Conservation (phyloP, 2,329 filamentous ascomycete genomes). For the Verticillium dahliae region DNA sequence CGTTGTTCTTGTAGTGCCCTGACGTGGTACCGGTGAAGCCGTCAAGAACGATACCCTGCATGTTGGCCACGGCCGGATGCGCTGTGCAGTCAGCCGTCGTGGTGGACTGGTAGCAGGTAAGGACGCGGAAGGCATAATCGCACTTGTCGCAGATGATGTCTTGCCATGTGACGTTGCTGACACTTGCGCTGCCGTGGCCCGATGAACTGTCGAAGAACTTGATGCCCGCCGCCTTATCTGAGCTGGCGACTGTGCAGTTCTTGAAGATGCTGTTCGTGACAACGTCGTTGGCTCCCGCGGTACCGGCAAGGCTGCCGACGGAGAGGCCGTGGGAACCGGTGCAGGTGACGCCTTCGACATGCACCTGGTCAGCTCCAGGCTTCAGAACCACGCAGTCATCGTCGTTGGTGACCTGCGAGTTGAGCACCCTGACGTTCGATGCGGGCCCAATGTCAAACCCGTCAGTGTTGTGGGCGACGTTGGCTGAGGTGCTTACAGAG, state of each 20-base stretch:
- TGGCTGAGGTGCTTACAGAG: constrained; percentile 29
- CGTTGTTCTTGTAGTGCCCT: constrained; percentile 23
- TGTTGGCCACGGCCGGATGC: constrained; percentile 23
- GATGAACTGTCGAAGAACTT: constrained; percentile 34
- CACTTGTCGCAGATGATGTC: constrained; percentile 25
- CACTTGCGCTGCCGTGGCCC: constrained; percentile 25
- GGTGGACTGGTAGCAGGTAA: constrained; percentile 31
- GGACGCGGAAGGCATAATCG: constrained; percentile 38
- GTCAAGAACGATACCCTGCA: constrained; percentile 27
- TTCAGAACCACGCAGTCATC: constrained; percentile 40
- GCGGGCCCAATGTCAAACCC: constrained; percentile 33
- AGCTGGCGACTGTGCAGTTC: constrained; percentile 30
- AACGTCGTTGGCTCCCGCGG: constrained; percentile 22
- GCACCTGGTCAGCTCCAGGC: constrained; percentile 28
- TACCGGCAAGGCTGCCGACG: constrained; percentile 36
- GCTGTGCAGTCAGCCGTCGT: constrained; percentile 25
- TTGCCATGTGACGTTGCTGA: constrained; percentile 34
- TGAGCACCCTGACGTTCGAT: constrained; percentile 26
- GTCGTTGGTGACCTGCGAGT: constrained; percentile 30
- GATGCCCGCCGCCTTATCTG: constrained; percentile 37
- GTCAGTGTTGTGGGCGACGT: constrained; percentile 32
- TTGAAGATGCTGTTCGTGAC: constrained; percentile 35
- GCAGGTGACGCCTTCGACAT: constrained; percentile 33
- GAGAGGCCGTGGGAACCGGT: constrained; percentile 39
- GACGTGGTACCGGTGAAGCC: constrained; percentile 30